Base-by-base conservation (phyloP, 306 rosid genomes). In the Prunus davidiana region DNA sequence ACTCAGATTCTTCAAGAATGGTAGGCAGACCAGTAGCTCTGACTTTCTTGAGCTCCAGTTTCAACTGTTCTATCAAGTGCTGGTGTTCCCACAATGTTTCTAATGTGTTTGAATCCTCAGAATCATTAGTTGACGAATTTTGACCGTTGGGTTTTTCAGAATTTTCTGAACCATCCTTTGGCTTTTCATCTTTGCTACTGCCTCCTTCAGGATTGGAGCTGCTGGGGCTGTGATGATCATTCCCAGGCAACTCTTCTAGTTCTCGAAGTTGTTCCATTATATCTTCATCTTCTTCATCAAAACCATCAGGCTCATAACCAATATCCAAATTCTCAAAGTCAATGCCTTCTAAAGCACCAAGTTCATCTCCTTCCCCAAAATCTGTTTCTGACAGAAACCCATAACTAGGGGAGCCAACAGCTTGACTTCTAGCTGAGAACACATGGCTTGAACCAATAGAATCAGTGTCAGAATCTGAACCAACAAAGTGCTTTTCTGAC, bases 21-120 rank as follows among this genome's bases (percentile, higher is more conserved):
- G 97, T 96, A 8, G 97, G 96, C 43, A 96, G 75, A 38, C 97
- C 98, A 4, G 87, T 89, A 52, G 92, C 99, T 69, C 83, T 87
- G 10, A 89, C 99, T 82, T 87, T 96, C 79, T 88, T 92, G 83
- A 96, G 76, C 78, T 96, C 99, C 91, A 88, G 89, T 76, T 92
- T 92, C 62, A 96, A 55, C 67, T 96, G 98, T 75, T 92, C 98
- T n/a, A 92, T 68, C 78, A 95, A 82, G 12, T 95, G 97, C 49
- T 95, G 99, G 80, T 92, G 97, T 19, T 95, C 99, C 99, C 99
- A 95, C 64, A 89, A 73, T 3, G 89, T 78, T 67, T 95, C 99
- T 65, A 95, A 87, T 45, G 79, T 83, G 68, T 78, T 85, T 8
- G 88, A 86, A 52, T 93, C 96, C 67, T 88, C 97, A 3, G 61